A percentile compares a stretch with the other conserved stretches of the same genome.
These are phyloP conservation scores for Epithele typhae DNA, from an alignment of 768 basidiomycete genomes.

Conservation along the genomic window DNA sequence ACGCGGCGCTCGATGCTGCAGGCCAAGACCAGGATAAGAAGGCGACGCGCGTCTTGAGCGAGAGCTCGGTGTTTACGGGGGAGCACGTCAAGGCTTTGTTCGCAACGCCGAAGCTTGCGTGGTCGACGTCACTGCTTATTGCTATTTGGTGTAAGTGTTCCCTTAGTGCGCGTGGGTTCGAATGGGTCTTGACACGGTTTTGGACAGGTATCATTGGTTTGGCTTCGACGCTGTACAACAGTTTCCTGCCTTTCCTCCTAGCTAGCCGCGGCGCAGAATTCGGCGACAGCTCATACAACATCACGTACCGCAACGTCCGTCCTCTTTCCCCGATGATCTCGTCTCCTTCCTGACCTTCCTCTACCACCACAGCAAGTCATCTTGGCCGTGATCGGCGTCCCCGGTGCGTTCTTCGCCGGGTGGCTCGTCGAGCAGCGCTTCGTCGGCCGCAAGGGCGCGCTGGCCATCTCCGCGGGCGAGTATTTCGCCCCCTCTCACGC, in stretches of 20 bases:
- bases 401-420: slow-evolving; percentile 69
- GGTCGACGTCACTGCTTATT: slow-evolving; percentile 60
- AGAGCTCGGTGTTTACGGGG: slow-evolving; percentile 35
- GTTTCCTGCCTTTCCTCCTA: slow-evolving; percentile 34
- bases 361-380: slow-evolving; percentile 54
- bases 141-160: slow-evolving; percentile 36
- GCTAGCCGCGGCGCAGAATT: slow-evolving; percentile 31
- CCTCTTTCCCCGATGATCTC: background rate
- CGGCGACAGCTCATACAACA: slow-evolving; percentile 31
- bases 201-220: slow-evolving; percentile 31
- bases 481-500: slow-evolving; percentile 17
- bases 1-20: slow-evolving; percentile 12
- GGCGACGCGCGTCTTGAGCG: slow-evolving; percentile 29
- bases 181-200: too few species aligned
- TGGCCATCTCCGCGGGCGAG: slow-evolving; percentile 60
- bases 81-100: slow-evolving; percentile 59
- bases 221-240: slow-evolving; percentile 33
- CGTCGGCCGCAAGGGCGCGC: slow-evolving; percentile 63
- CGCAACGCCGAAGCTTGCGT: slow-evolving; percentile 56
- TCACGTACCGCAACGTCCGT: slow-evolving; percentile 33
- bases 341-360: too few species aligned
- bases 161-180: background rate
- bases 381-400: slow-evolving; percentile 61
- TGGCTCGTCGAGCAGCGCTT: slow-evolving; percentile 62
- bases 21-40: slow-evolving; percentile 5